A percentile compares a stretch with the other conserved stretches of the same genome.
Evolutionary conservation across 2,329 filamentous ascomycete genomes (phyloP).

Genomic region (Venturia aucupariae): DNA sequence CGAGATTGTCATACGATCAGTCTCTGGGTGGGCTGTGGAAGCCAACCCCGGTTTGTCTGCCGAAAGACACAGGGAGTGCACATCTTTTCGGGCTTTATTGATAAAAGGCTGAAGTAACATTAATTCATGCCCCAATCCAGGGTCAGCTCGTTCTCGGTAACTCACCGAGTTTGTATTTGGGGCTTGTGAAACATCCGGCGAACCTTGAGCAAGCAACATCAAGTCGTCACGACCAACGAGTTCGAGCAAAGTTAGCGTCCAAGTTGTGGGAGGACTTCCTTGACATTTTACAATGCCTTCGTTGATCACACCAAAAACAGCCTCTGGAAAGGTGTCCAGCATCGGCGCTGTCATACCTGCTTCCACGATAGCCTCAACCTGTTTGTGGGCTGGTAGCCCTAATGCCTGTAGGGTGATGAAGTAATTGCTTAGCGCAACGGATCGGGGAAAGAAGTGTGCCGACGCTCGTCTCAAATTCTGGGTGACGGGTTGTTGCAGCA

Average conservation of each 20-base stretch:
- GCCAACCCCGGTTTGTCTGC: conserved; percentile 55
- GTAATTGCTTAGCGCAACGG: conserved; percentile 59
- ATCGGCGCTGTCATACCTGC: conserved; percentile 58
- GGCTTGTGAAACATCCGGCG: conserved; percentile 33
- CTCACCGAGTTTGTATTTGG: conserved; percentile 14
- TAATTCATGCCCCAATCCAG: background rate
- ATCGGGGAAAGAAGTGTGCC: conserved; percentile 34
- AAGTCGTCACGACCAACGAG: conserved; percentile 78
- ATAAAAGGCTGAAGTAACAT: conserved; percentile 26
- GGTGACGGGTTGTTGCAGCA: conserved; percentile 17
- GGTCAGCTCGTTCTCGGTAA: conserved; percentile 12
- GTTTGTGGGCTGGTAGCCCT: conserved; percentile 6
- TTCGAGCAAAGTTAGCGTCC: conserved; percentile 61
- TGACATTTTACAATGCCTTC: conserved; percentile 82
- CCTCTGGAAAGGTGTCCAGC: conserved; percentile 77
- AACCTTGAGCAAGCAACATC: conserved; percentile 36
- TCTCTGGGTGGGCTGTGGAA: conserved; percentile 66
- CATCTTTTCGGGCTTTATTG: conserved; percentile 41
- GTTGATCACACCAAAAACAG: conserved; percentile 68
- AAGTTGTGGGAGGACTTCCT: conserved; percentile 66
- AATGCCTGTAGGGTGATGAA: conserved; percentile 34
- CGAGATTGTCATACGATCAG: conserved; percentile 72
- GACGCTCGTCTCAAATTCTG: conserved; percentile 1
- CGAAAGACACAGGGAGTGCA: conserved; percentile 65
- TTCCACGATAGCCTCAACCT: conserved; percentile 64